A percentile compares a stretch with the other conserved stretches of the same genome.
These are phyloP conservation scores for Aspergillus eucalypticola DNA, from an alignment of 2,329 filamentous ascomycete species.

Conservation along the genomic window DNA sequence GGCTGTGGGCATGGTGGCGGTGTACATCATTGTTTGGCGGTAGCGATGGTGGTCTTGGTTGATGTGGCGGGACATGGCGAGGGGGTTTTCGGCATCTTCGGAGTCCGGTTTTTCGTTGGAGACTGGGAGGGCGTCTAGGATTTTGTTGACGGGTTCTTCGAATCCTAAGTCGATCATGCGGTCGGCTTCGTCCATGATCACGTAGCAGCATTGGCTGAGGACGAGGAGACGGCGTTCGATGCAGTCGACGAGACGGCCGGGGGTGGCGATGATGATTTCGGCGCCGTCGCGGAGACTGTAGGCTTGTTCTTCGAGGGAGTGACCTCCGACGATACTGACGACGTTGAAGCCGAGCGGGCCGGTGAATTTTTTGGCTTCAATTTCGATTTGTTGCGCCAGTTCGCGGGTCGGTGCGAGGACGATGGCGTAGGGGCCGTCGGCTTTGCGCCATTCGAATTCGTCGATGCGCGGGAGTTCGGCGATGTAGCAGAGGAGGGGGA, in stretches of 20 bases:
- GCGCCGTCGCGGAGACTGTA: slow-evolving; percentile 88
- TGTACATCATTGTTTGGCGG: slow-evolving; percentile 99
- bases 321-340: slow-evolving; percentile 96
- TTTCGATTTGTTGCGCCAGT: slow-evolving; percentile 94
- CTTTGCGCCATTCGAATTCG: slow-evolving; percentile 79
- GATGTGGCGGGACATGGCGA: slow-evolving; percentile 79
- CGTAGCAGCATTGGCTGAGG: slow-evolving; percentile 92
- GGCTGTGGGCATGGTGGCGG: slow-evolving; percentile 90
- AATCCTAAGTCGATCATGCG: slow-evolving; percentile 99
- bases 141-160: slow-evolving; percentile 96
- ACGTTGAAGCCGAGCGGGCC: slow-evolving; percentile 87
- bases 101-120: slow-evolving; percentile 93
- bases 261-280: slow-evolving; percentile 98
- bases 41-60: slow-evolving; percentile 68
- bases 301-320: slow-evolving; percentile 89
- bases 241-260: slow-evolving; percentile 93
- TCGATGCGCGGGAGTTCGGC: slow-evolving; percentile 82
- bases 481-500: slow-evolving; percentile 93
- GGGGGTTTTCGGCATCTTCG: slow-evolving; percentile 83
- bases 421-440: slow-evolving; percentile 95
- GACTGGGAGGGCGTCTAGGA: slow-evolving; percentile 89
- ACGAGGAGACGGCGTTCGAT: slow-evolving; percentile 91
- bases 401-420: slow-evolving; percentile 96
- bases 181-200: slow-evolving; percentile 99
- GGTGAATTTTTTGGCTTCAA: slow-evolving; percentile 90